Percentiles rank a stretch among this genome's conserved stretches.
Evolutionary conservation across 164 flowering plant species (phyloP).

Genomic region (Liriodendron chinense): DNA sequence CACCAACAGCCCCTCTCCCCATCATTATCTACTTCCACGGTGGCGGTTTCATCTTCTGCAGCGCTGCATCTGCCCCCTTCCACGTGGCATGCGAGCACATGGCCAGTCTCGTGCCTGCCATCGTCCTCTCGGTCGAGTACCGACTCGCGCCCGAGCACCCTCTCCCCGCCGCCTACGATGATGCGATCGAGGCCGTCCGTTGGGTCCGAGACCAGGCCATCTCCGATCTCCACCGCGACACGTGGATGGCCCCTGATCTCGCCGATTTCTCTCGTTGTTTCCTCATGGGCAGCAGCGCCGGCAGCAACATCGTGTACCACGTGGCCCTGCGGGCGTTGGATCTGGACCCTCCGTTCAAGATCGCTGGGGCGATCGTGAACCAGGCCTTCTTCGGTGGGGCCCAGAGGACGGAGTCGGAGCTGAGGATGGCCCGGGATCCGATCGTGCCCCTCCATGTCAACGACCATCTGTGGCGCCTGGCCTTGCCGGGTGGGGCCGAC

Average conservation of each 20-base stretch:
- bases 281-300: constrained; percentile 10
- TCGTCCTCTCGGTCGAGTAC: constrained; percentile 47
- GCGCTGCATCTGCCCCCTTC: constrained; percentile 31
- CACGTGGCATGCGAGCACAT: constrained; percentile 31
- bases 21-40: constrained; percentile 30
- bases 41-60: constrained; percentile 31
- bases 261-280: constrained; percentile 9
- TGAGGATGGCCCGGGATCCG: neutral
- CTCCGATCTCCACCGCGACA: constrained; percentile 13
- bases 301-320: constrained; percentile 8
- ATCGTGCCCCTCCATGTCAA: constrained; percentile 1
- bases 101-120: constrained; percentile 27
- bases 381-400: constrained; percentile 12
- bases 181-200: constrained; percentile 35
- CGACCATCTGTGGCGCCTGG: constrained; percentile 13
- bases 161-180: constrained; percentile 57
- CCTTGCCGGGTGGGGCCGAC: constrained; percentile 12
- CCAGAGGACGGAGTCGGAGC: constrained; percentile 5
- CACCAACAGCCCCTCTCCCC: constrained; percentile 33
- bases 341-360: neutral
- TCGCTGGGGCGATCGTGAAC: constrained; percentile 10
- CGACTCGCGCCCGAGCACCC: constrained; percentile 54
- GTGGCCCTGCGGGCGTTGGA: neutral
- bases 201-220: constrained; percentile 30
- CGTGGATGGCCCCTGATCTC: constrained; percentile 24